Evolutionary conservation across 2,329 filamentous ascomycete genomes (phyloP).

Genomic region (Graphium sp.): DNA sequence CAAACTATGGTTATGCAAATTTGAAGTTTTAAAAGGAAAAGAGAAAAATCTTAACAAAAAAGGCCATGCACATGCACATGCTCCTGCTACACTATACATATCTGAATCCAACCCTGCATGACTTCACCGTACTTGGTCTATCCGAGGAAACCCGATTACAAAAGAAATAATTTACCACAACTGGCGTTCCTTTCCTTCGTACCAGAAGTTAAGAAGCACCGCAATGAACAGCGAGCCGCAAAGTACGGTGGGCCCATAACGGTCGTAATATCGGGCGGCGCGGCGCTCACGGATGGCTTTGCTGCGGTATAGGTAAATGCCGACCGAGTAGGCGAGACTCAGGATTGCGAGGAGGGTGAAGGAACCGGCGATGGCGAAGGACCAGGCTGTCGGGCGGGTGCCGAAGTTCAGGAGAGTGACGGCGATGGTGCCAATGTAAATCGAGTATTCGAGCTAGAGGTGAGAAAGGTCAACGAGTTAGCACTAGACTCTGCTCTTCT

Average conservation of each 20-base stretch:
- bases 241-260: constrained; percentile 64
- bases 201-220: constrained; percentile 63
- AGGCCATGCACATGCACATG: too few relatives aligned
- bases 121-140: too few relatives aligned
- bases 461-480: too few relatives aligned
- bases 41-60: too few relatives aligned
- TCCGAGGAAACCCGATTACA: too few relatives aligned
- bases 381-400: constrained; percentile 32
- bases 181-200: constrained; percentile 47
- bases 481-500: too few relatives aligned
- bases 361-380: constrained; percentile 52
- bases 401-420: constrained; percentile 74
- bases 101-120: too few relatives aligned
- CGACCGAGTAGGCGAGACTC: constrained; percentile 68
- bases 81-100: too few relatives aligned
- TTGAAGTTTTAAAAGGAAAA: too few relatives aligned
- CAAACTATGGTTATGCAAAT: too few relatives aligned
- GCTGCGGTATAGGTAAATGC: constrained; percentile 78
- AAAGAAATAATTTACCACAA: too few relatives aligned
- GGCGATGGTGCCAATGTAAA: constrained; percentile 80
- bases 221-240: constrained; percentile 59
- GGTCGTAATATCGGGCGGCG: constrained; percentile 85
- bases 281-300: constrained; percentile 66
- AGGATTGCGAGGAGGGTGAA: constrained; percentile 72
- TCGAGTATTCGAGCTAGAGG: constrained; percentile 77